These are phyloP conservation scores for Citrus reticulata DNA, from an alignment of 345 rosid species.

Conservation along the genomic window DNA sequence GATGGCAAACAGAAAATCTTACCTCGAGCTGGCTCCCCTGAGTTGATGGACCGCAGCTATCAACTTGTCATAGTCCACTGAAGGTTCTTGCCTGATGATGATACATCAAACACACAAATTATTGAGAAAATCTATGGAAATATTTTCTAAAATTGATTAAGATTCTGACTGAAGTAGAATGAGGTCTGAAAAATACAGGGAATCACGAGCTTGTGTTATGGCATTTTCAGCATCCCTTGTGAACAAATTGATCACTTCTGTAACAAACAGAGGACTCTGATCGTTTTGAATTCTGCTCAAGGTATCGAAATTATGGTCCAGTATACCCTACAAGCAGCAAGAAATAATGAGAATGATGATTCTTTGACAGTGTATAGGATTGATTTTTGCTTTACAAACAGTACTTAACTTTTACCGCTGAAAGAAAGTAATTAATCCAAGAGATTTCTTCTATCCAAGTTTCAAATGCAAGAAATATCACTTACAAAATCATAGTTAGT, in stretches of 20 bases:
- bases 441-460: neutral
- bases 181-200: slow-evolving; percentile 10
- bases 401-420: too few species aligned
- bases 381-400: neutral
- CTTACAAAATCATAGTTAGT: neutral
- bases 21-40: slow-evolving; percentile 19
- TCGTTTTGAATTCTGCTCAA: neutral
- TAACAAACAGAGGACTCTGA: slow-evolving; percentile 11
- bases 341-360: neutral
- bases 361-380: neutral
- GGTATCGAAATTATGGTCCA: slow-evolving; percentile 19
- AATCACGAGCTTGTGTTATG: slow-evolving; percentile 3
- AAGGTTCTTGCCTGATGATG: slow-evolving; percentile 14
- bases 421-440: neutral
- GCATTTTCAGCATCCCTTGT: slow-evolving; percentile 12
- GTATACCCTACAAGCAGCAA: slow-evolving; percentile 20
- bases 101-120: slow-evolving; percentile 1
- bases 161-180: neutral
- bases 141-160: neutral
- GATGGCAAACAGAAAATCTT: neutral
- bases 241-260: slow-evolving; percentile 17
- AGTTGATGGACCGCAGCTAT: neutral
- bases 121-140: neutral
- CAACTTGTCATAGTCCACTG: slow-evolving; percentile 18
- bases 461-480: neutral